These are phyloP conservation scores for Diddensiella caesifluorescens DNA, from an alignment of 805 yeast genomes.

Conservation along the genomic window DNA sequence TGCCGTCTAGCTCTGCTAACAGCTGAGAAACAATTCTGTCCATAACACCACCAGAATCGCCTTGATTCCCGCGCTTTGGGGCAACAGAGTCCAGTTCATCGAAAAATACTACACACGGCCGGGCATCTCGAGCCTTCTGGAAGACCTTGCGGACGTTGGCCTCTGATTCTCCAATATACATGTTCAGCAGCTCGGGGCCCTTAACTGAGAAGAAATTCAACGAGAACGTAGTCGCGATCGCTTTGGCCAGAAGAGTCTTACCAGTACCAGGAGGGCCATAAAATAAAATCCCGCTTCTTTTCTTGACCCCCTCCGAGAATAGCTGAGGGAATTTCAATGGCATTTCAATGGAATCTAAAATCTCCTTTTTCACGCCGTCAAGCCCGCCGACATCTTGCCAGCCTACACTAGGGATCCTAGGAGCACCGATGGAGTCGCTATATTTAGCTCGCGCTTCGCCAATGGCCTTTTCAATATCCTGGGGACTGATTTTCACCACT, in stretches of 20 bases:
- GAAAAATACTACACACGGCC: constrained; percentile 95
- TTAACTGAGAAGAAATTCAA: constrained; percentile 93
- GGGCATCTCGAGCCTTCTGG: constrained; percentile 91
- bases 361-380: constrained; percentile 84
- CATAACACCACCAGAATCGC: constrained; percentile 99
- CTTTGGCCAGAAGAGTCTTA: constrained; percentile 90
- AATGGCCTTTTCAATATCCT: constrained; percentile 65
- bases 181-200: constrained; percentile 93
- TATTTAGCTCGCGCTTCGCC: constrained; percentile 79
- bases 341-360: constrained; percentile 91
- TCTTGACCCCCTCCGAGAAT: constrained; percentile 82
- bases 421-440: constrained; percentile 95
- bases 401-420: constrained; percentile 85
- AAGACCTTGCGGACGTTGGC: constrained; percentile 94
- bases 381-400: constrained; percentile 99
- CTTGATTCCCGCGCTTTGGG: constrained; percentile 96
- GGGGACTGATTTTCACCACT: constrained; percentile 45
- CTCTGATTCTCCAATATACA: constrained; percentile 98
- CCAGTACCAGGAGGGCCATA: constrained; percentile 99
- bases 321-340: constrained; percentile 91
- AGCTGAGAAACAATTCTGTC: constrained; percentile 95
- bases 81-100: constrained; percentile 98
- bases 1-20: constrained; percentile 92
- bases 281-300: constrained; percentile 87
- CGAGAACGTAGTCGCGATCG: constrained; percentile 93